Base-by-base conservation (phyloP, 345 rosid genomes). In the Trapa bicornis region DNA sequence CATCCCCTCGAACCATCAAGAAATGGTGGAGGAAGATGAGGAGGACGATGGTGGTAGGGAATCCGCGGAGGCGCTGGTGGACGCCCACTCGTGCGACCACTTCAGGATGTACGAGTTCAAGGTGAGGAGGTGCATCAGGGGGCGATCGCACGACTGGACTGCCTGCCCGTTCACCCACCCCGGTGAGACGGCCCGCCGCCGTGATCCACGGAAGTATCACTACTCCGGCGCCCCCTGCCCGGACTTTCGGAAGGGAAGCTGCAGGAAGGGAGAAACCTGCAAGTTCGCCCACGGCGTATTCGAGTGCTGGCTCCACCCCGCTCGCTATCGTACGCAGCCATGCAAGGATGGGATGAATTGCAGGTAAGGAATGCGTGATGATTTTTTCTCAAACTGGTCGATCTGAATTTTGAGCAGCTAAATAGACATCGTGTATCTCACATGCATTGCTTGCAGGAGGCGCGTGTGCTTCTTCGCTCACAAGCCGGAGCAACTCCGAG, bases 251-350 rank as follows among this genome's bases (percentile, higher is more conserved):
- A 73, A 73, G 68, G 76, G 76, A 33, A 47, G 64, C 29, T 73
- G 76, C 64, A 43, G 72, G 68, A 68, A 57, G 47, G 76, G 76
- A 3, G 76, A 73, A 29, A 47, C 68, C 16, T 73, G 76, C 64
- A 68, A 68, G 58, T 68, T 37, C 48, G 76, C 76, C 5, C 76
- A 73, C 61, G 98, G 98, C 4, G 96, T 92, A 56, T 92, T 92
- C 22, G 98, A 92, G 89, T 87, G 96, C 76, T 92, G 98, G 98
- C 92, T 92, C 3, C 98, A 92, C 67, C 98, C 98, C 3, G 85
- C 89, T 8, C 84, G 96, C 14, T 92, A 92, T 71, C 78, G 98
- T 0, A 92, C 98, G 1, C 93, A 89, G 83, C 93, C 98, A 6
- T 92, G 98, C 29, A 92, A 92, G 75, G 98, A 92, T 67, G 96